Percentiles rank a stretch among this genome's conserved stretches.
Evolutionary conservation across 2,329 filamentous ascomycete species (phyloP).

Genomic region (Hymenoscyphus infarciens): DNA sequence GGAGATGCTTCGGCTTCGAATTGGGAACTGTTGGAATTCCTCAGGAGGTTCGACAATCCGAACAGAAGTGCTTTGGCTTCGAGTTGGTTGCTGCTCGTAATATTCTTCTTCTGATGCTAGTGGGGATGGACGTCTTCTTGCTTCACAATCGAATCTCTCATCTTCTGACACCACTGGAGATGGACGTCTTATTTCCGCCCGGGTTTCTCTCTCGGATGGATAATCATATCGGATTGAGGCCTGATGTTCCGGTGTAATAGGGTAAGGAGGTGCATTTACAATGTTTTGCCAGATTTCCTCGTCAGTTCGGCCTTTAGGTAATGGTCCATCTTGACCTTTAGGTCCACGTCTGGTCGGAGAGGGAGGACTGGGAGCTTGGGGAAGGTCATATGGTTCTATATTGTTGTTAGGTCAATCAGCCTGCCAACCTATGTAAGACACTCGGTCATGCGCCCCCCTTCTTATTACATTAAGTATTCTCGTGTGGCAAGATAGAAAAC

Average conservation of each 20-base stretch:
- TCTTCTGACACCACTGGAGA: too few species aligned
- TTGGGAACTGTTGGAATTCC: too few species aligned
- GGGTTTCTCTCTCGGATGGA: background rate
- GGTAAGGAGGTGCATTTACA: background rate
- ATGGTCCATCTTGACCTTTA: background rate
- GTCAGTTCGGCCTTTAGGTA: background rate
- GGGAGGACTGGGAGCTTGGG: conserved; percentile 19
- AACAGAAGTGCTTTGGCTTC: too few species aligned
- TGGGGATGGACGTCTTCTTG: too few species aligned
- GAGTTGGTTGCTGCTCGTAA: too few species aligned
- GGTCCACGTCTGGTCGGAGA: background rate
- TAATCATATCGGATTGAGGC: background rate
- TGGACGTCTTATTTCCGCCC: too few species aligned
- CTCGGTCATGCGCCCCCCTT: too few species aligned
- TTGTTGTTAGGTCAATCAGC: conserved; percentile 7
- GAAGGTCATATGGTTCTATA: conserved; percentile 7
- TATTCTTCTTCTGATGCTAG: too few species aligned
- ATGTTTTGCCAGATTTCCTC: background rate
- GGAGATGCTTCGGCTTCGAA: too few species aligned
- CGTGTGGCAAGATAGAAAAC: background rate
- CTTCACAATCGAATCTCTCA: too few species aligned
- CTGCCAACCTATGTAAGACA: background rate
- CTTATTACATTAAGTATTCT: too few species aligned
- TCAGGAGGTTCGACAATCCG: too few species aligned
- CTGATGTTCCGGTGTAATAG: background rate